A percentile compares a stretch with the other conserved stretches of the same genome.
phyloP scores from a whole-genome alignment of 1,284 basidiomycete species.

The Xerocomus amazonicus region DNA sequence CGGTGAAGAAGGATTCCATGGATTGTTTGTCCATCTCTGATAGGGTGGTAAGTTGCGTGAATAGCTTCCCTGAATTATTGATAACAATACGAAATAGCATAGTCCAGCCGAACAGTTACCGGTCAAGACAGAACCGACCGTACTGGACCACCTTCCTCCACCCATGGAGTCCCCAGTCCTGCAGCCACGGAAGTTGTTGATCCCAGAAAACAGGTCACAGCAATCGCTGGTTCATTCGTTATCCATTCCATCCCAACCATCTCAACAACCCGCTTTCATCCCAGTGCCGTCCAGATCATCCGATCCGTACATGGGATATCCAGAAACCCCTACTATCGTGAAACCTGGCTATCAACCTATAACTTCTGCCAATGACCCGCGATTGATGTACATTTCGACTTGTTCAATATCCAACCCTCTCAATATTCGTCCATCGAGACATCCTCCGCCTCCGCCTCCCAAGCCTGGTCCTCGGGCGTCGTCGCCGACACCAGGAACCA shows the following conservation, averaged over 20 bases:
- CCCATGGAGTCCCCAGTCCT: slow-evolving; percentile 10
- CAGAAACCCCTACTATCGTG: slow-evolving; percentile 2
- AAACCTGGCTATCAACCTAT: slow-evolving; percentile 25
- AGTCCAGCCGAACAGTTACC: slow-evolving; percentile 12
- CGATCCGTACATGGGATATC: slow-evolving; percentile 10
- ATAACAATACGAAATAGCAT: slow-evolving; percentile 9
- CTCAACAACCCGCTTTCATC: slow-evolving; percentile 4
- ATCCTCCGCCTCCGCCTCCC: slow-evolving; percentile 7
- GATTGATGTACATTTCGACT: slow-evolving; percentile 37
- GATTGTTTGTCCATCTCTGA: slow-evolving; percentile 15
- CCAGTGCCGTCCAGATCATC: slow-evolving; percentile 20
- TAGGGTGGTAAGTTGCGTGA: slow-evolving; percentile 11
- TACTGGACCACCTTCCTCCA: slow-evolving; percentile 12
- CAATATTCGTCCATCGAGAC: slow-evolving; percentile 45
- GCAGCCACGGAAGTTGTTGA: slow-evolving; percentile 7
- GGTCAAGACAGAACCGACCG: slow-evolving; percentile 22
- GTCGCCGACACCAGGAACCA: slow-evolving; percentile 16
- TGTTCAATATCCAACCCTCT: slow-evolving; percentile 48
- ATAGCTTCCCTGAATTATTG: not conserved
- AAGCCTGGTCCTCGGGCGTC: slow-evolving; percentile 11
- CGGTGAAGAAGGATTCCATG: slow-evolving; percentile 18
- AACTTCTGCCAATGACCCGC: slow-evolving; percentile 38
- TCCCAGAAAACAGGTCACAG: slow-evolving; percentile 13
- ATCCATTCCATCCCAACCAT: slow-evolving; percentile 13
- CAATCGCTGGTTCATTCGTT: slow-evolving; percentile 6